Base-by-base conservation (phyloP, 805 yeast species). In the Monosporozyma aerobia region DNA sequence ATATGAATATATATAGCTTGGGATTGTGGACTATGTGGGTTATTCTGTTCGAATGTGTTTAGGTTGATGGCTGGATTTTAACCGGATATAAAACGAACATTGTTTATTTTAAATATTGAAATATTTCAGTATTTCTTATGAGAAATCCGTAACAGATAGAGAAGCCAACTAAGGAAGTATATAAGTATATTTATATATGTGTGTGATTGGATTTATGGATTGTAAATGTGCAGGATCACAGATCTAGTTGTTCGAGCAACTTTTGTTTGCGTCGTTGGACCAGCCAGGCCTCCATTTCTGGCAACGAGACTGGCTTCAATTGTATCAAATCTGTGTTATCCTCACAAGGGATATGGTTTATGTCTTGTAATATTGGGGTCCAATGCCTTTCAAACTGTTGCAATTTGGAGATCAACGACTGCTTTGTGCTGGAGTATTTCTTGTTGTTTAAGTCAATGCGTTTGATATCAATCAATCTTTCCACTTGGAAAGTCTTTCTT, bases 231-330 rank as follows among this genome's bases (percentile, higher is more conserved):
- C 16, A 13, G 10, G 16, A 7, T 46, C 19, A 50, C 19, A 46
- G 14, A 29, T 50, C 30, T 10, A 50, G 29, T 47, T 59, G 69
- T 9, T 61, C 59, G 30, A 77, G 60, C 19, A 82, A 63, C 54
- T 76, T 75, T 50, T 70, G 59, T 55, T 73, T 77, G 55, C 74
- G 72, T 53, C 64, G 64, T 14, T 74, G 72, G 22, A 82, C 78
- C 16, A 82, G 56, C 71, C 77, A 72, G 14, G 57, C 50, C 48
- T 76, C 77, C 48, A 81, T 73, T 2, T 77, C 76, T 41, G 65
- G 63, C 10, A 66, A 59, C 0, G 71, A 39, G 19, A 39, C 56
- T 0, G 80, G 77, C 1, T 63, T 30, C 49, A 55, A n/a, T 2
- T 56, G 53, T 5, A 47, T 3, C n/a, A 35, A 14, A 35, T 11